These are phyloP conservation scores for Alternaria incomplexa DNA, from an alignment of 2,329 filamentous ascomycete genomes.

Conservation along the genomic window DNA sequence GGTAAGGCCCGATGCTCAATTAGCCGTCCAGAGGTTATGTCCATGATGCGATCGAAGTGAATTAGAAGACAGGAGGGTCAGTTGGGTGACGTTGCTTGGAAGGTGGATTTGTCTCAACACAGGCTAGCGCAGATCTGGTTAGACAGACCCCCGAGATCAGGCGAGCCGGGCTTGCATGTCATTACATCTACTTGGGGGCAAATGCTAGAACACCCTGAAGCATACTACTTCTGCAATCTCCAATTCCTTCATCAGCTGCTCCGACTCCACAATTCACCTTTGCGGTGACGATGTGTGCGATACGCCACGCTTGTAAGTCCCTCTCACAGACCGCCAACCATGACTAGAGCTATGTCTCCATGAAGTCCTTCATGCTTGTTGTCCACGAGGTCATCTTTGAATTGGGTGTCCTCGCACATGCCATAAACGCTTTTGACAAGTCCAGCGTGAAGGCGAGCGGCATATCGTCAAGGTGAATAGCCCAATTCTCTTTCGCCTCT, in stretches of 20 bases:
- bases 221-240: neutral
- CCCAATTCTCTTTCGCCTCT: neutral
- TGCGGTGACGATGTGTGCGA: neutral
- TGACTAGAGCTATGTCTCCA: neutral
- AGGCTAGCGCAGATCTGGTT: neutral
- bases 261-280: neutral
- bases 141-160: neutral
- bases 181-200: neutral
- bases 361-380: neutral
- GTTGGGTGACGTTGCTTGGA: neutral
- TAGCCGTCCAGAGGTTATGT: neutral
- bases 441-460: neutral
- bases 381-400: neutral
- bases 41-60: neutral
- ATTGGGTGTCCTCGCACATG: neutral
- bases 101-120: neutral
- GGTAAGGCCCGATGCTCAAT: neutral
- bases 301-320: neutral
- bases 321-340: neutral
- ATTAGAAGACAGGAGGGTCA: neutral
- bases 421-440: neutral
- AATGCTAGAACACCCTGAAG: neutral
- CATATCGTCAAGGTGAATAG: neutral
- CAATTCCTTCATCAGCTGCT: neutral
- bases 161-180: neutral